phyloP scores from a whole-genome alignment of 495 filamentous ascomycete genomes.

The Podospora bellae-mahoneyi region DNA sequence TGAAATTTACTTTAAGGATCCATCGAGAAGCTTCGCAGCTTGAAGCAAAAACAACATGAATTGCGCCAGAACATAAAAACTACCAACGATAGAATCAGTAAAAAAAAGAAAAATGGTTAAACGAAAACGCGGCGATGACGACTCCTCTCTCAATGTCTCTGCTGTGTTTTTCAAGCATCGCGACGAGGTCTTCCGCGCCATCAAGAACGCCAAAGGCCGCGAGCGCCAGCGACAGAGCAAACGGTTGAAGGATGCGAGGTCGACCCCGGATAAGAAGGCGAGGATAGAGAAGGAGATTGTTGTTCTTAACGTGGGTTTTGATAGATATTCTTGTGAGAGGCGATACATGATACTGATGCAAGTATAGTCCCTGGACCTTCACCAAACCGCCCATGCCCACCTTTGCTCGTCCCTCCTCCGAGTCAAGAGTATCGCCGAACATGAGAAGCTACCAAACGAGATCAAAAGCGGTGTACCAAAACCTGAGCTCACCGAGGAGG shows the following conservation, averaged over 20 bases:
- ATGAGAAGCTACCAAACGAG: conserved; percentile 45
- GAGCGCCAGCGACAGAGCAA: conserved; percentile 85
- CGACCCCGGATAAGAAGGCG: conserved; percentile 47
- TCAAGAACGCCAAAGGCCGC: conserved; percentile 81
- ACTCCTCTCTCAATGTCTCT: conserved; percentile 31
- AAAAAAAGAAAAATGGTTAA: conserved; percentile 41
- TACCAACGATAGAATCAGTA: neutral
- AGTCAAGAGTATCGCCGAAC: conserved; percentile 63
- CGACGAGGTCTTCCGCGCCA: conserved; percentile 58
- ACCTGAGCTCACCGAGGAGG: conserved; percentile 47
- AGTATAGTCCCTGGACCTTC: conserved; percentile 55
- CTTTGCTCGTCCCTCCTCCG: conserved; percentile 72
- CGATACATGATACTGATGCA: conserved; percentile 7
- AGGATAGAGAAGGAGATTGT: conserved; percentile 70
- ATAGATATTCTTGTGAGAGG: neutral
- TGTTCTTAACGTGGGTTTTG: conserved; percentile 63
- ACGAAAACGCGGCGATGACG: conserved; percentile 42
- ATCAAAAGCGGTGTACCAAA: conserved; percentile 48
- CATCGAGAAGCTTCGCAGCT: neutral
- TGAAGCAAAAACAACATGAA: neutral
- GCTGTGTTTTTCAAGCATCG: conserved; percentile 57
- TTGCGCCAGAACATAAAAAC: neutral
- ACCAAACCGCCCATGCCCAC: conserved; percentile 61
- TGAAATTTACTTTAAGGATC: neutral
- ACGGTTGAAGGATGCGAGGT: conserved; percentile 62